Evolutionary conservation across 768 basidiomycete genomes (phyloP).

Genomic region (Symmetrospora coprosmae): DNA sequence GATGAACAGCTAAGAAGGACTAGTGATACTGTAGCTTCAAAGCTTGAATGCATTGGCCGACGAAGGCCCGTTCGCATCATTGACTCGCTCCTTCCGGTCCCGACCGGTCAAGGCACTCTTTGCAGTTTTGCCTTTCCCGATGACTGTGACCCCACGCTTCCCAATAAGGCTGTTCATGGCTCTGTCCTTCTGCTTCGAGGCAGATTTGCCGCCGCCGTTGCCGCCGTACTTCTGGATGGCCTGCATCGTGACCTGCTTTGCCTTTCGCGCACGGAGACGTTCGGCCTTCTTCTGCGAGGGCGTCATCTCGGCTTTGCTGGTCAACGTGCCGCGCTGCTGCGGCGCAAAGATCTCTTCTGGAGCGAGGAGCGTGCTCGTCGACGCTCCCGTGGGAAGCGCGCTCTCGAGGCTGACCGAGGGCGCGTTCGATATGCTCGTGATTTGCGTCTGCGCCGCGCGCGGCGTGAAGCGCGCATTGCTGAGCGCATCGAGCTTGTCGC

Average conservation of each 20-base stretch:
- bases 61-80: no score
- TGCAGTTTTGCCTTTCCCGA: conserved; percentile 49
- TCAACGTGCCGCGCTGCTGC: conserved; percentile 5
- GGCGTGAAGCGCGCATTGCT: conserved; percentile 92
- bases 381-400: conserved; percentile 68
- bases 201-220: conserved; percentile 45
- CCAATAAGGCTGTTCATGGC: conserved; percentile 72
- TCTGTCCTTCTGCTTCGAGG: conserved; percentile 61
- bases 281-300: conserved; percentile 64
- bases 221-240: conserved; percentile 43
- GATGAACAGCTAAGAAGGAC: no score
- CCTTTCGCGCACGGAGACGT: conserved; percentile 40
- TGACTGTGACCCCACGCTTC: conserved; percentile 67
- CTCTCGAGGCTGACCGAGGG: conserved; percentile 74
- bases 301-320: conserved; percentile 57
- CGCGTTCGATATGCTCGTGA: conserved; percentile 67
- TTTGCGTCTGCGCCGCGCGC: conserved; percentile 76
- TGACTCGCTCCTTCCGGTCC: conserved; percentile 25
- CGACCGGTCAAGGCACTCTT: conserved; percentile 21
- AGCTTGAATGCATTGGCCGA: no score
- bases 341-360: conserved; percentile 72
- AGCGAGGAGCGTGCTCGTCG: conserved; percentile 64
- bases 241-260: conserved; percentile 54
- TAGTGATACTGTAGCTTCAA: neutral
- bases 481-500: conserved; percentile 75